Base-by-base conservation (phyloP, 2,329 filamentous ascomycete species). In the Thelonectria rubi region DNA sequence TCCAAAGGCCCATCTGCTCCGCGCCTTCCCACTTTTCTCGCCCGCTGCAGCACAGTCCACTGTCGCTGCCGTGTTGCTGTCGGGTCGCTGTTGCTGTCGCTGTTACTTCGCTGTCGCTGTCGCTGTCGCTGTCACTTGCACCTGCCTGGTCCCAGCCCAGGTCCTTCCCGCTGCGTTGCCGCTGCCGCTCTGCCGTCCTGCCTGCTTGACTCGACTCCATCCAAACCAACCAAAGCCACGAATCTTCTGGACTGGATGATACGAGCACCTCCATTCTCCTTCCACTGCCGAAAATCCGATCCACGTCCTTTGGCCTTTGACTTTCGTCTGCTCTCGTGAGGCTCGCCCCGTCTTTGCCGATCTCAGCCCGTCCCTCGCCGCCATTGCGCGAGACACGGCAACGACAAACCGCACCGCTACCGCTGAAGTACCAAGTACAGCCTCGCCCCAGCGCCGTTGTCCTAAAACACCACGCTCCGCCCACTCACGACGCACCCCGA, bases 351-450 rank as follows among this genome's bases (percentile, higher is more conserved):
- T 56, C 20, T 34, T 48, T 53, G 58, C 53, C 58, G 58, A 49
- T 47, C 51, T 49, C 26, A 43, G 32, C 24, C 32, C 46, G 54
- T 47, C 45, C 46, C 43, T 40, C 51, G 34, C 50, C 24, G 37
- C 21, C 52, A 52, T 56, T 55, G 58, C 58, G 52, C 58, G 58
- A 55, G 47, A 48, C 58, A 48, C 58, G 58, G 58, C 58, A 60
- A 32, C 40, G 15, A 34, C 58, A 52, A 34, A 45, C 34, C 56
- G 51, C 21, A 24, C 21, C 21, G n/a, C 51, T 21, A 20, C 20
- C 21, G 15, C 50, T 40, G 15, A 47, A 47, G 21, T 37, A 15
- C 34, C 46, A 15, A 18, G 7, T 46, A 21, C 34, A 42, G 32
- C 54, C 20, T 32, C 54, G 52, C 32, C 26, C 17, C 39, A 30